These are phyloP conservation scores for Neostapfia colusana DNA, from an alignment of 176 grass and related monocot species.

Conservation along the genomic window DNA sequence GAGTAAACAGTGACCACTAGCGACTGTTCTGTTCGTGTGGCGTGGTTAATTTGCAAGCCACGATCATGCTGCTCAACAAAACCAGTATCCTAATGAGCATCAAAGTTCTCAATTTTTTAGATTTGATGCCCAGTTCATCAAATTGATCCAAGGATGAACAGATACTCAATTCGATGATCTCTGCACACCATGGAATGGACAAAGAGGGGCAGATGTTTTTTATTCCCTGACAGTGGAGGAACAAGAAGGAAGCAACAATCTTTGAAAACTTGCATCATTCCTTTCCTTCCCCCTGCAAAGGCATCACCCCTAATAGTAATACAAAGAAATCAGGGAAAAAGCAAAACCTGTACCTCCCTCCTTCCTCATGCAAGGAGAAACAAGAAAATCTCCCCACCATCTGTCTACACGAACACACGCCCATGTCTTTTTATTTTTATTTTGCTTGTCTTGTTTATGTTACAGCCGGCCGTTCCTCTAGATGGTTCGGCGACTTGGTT, in stretches of 20 bases:
- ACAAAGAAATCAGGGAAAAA: slow-evolving; percentile 10
- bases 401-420: slow-evolving; percentile 6
- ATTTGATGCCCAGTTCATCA: not conserved
- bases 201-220: not conserved
- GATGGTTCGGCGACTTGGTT: not conserved
- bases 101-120: not conserved
- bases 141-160: not conserved
- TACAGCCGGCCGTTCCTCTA: slow-evolving; percentile 14
- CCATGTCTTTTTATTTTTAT: not conserved
- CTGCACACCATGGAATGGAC: not conserved
- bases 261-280: slow-evolving; percentile 36
- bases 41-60: not conserved
- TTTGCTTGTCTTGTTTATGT: slow-evolving; percentile 21
- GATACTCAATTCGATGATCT: too few relatives aligned
- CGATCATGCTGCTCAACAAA: not conserved
- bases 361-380: not conserved
- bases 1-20: not conserved
- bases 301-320: not conserved
- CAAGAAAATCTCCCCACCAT: too few relatives aligned
- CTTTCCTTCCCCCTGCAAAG: not conserved
- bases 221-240: slow-evolving; percentile 16
- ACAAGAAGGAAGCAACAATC: slow-evolving; percentile 29
- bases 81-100: not conserved
- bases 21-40: not conserved
- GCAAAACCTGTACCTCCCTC: not conserved